Conservation (phyloP, 495 filamentous ascomycete genomes). For the Chaetomium cochliodes region DNA sequence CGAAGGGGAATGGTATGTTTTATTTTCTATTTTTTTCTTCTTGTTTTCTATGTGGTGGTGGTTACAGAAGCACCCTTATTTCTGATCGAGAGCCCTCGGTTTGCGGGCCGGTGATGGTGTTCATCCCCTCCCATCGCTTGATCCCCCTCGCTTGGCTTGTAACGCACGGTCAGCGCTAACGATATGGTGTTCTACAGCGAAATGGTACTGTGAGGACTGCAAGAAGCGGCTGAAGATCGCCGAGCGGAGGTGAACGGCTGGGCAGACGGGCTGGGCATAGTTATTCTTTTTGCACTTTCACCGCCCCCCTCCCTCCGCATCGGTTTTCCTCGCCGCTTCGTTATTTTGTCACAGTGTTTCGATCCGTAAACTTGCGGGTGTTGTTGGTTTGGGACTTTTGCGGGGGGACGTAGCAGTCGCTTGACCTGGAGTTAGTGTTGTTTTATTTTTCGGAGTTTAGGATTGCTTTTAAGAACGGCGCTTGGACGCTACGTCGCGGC, state of each 20-base stretch:
- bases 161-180: slow-evolving; percentile 4
- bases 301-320: background rate
- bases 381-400: background rate
- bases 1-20: slow-evolving; percentile 77
- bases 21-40: slow-evolving; percentile 15
- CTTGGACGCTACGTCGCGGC: background rate
- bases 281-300: background rate
- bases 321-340: too few relatives aligned
- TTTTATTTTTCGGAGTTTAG: background rate
- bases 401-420: background rate
- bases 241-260: slow-evolving; percentile 36
- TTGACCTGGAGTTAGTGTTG: background rate
- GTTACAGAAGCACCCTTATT: background rate
- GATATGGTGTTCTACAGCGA: slow-evolving; percentile 50
- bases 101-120: too few relatives aligned
- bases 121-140: background rate
- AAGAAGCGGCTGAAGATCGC: slow-evolving; percentile 64
- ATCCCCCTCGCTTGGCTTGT: background rate
- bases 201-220: slow-evolving; percentile 90
- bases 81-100: too few relatives aligned
- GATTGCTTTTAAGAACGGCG: background rate
- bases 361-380: too few relatives aligned
- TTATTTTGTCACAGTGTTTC: too few relatives aligned
- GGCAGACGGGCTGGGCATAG: slow-evolving; percentile 25
- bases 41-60: slow-evolving; percentile 1